Conservation (phyloP, 179 eudicot species). For the Dionaea muscipula region DNA sequence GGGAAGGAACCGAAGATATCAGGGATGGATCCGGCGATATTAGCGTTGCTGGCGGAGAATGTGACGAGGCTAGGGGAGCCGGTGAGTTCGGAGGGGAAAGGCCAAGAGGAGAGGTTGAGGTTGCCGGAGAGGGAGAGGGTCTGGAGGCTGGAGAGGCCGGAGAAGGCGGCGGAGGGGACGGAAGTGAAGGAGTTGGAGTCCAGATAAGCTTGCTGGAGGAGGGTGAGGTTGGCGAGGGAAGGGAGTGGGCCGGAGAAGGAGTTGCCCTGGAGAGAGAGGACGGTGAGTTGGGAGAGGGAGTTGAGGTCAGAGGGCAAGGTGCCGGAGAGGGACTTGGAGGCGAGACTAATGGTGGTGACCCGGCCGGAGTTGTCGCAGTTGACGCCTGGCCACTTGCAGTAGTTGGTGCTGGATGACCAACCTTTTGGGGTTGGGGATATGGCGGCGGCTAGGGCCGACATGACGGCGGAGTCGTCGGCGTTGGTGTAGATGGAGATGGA, state of each 20-base stretch:
- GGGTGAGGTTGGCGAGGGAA: slow-evolving; percentile 19
- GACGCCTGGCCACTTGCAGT: slow-evolving; percentile 27
- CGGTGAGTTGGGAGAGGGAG: slow-evolving; percentile 23
- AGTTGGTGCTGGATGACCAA: slow-evolving; percentile 13
- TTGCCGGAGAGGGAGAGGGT: slow-evolving; percentile 18
- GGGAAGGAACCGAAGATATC: slow-evolving; percentile 39
- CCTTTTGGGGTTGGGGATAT: slow-evolving; percentile 18
- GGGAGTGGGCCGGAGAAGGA: slow-evolving; percentile 24
- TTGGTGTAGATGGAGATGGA: slow-evolving; percentile 7
- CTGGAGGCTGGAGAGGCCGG: slow-evolving; percentile 23
- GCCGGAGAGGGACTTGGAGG: slow-evolving; percentile 16
- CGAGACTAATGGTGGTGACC: slow-evolving; percentile 23
- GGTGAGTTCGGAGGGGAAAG: slow-evolving; percentile 26
- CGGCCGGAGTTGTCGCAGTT: slow-evolving; percentile 18
- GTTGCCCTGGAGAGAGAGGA: slow-evolving; percentile 24
- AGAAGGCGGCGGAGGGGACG: slow-evolving; percentile 15
- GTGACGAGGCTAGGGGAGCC: slow-evolving; percentile 20
- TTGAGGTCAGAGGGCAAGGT: slow-evolving; percentile 19
- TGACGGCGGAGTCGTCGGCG: slow-evolving; percentile 23
- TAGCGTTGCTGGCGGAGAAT: slow-evolving; percentile 24
- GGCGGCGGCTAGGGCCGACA: slow-evolving; percentile 19
- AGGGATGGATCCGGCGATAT: slow-evolving; percentile 35
- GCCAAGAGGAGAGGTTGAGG: slow-evolving; percentile 25
- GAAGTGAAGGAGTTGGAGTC: slow-evolving; percentile 30
- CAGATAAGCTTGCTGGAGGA: slow-evolving; percentile 12